Evolutionary conservation across 176 grass and related monocot species (phyloP), one percentile per base, ranked within the genome.

Genomic region (Rhynchospora breviuscula): DNA sequence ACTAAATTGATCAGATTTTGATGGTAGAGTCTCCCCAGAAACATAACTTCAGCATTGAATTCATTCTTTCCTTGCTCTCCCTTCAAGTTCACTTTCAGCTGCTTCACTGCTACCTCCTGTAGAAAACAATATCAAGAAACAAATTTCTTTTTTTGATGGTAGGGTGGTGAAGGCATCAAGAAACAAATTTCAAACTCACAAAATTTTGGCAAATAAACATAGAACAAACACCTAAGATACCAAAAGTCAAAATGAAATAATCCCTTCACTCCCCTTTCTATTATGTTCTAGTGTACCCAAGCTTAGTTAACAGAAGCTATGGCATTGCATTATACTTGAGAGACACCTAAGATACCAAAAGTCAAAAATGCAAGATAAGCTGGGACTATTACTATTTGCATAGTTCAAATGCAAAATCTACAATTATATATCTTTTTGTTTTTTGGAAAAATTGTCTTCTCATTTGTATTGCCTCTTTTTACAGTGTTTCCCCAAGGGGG

Each of bases 11-110:
- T 81, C 75, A 98, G 83, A 87, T 95, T 98, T 79, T 82, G 79
- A 53, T 98, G 92, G 82, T 95, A 92, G 33, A 98, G 92, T 67
- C 90, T 85, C 81, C 95, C 95, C 43, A 98, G 86, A 87, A 87
- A 93, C 48, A 87, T 59, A 44, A 98, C 95, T 79, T 92, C 95
- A 52, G 69, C 87, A 11, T 93, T 79, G 80, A 98, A 98, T 63
- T 94, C 92, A 9, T 76, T 87, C 73, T 93, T 93, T 81, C 93
- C 95, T 72, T 95, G 87, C 79, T 93, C 87, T 2, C 95, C 92
- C 52, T 98, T 94, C 87, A 84, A 93, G 92, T 40, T 4, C 35
- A 5, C 26, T 29, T 98, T 92, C 52, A 98, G 86, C 85, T 98
- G 95, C 85, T 98, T 98, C 78, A 98, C 90, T 64, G 84, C 88